These are phyloP conservation scores for Typha latifolia DNA, from an alignment of 176 grass and related monocot species.

Conservation along the genomic window DNA sequence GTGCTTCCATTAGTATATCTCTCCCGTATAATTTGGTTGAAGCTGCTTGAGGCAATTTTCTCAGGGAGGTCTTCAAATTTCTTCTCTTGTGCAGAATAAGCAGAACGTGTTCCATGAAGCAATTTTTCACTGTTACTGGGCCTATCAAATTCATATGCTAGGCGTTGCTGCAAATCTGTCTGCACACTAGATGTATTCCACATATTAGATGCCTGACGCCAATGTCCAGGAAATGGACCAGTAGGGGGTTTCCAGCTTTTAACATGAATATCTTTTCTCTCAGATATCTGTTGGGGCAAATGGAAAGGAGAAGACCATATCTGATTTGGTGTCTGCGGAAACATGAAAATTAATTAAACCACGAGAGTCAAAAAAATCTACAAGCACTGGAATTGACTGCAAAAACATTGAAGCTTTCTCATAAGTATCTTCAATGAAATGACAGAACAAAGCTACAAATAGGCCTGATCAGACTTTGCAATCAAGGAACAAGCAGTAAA, in stretches of 20 bases:
- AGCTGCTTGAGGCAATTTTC: conserved; percentile 35
- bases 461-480: background rate
- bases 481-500: background rate
- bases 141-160: conserved; percentile 94
- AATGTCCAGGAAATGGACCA: conserved; percentile 74
- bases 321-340: conserved; percentile 42
- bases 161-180: conserved; percentile 80
- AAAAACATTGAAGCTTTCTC: conserved; percentile 8
- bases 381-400: conserved; percentile 15
- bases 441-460: background rate
- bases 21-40: conserved; percentile 59
- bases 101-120: conserved; percentile 58
- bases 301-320: conserved; percentile 44
- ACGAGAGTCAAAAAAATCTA: background rate
- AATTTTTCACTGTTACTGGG: conserved; percentile 73
- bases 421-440: conserved; percentile 1
- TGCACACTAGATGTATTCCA: conserved; percentile 64
- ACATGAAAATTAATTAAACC: conserved; percentile 3
- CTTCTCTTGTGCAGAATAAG: conserved; percentile 75
- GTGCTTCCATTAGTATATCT: conserved; percentile 58
- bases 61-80: conserved; percentile 90
- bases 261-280: conserved; percentile 54
- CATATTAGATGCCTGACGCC: conserved; percentile 64
- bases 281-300: conserved; percentile 38
- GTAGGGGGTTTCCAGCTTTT: conserved; percentile 65